Percentiles rank a stretch among this genome's conserved stretches.
phyloP scores from a whole-genome alignment of 257 asterid species.

The Solanum habrochaites region DNA sequence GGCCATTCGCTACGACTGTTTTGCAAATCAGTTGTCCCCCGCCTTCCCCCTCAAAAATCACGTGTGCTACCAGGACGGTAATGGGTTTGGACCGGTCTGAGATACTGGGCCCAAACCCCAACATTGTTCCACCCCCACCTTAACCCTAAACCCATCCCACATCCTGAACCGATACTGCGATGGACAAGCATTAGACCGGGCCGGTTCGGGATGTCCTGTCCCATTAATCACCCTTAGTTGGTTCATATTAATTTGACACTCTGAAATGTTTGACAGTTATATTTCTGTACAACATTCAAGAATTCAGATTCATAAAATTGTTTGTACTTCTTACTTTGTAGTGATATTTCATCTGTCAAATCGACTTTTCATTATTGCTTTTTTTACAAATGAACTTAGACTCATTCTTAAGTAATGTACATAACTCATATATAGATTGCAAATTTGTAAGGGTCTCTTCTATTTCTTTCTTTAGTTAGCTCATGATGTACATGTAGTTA shows the following conservation, averaged over 20 bases:
- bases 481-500: neutral
- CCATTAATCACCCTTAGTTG: neutral
- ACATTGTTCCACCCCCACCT: neutral
- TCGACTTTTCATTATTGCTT: neutral
- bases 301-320: neutral
- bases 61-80: neutral
- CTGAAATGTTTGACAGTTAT: neutral
- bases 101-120: neutral
- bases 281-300: neutral
- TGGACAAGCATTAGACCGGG: neutral
- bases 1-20: neutral
- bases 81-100: neutral
- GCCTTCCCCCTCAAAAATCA: neutral
- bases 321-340: neutral
- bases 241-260: neutral
- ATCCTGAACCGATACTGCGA: neutral
- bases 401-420: neutral
- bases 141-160: neutral
- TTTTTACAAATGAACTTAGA: neutral
- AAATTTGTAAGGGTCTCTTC: neutral
- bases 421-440: neutral
- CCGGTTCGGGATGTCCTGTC: neutral
- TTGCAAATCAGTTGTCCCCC: neutral
- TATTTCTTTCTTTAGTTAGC: neutral
- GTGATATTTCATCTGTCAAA: neutral